Base-by-base conservation (phyloP, 2,329 filamentous ascomycete genomes). In the Ciborinia camelliae region DNA sequence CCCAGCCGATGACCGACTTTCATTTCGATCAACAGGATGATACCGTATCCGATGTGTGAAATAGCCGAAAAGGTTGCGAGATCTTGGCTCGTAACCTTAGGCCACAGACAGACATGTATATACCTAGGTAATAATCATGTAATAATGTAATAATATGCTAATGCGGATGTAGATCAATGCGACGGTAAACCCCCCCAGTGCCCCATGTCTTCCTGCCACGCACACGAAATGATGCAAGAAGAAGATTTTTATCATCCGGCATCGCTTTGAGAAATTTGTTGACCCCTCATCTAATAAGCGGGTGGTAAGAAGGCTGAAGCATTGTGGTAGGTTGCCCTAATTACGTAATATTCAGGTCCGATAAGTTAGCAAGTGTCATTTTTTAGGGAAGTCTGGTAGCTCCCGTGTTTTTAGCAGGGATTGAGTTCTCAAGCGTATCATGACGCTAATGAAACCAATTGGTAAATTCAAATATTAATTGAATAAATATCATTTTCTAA, bases 131-230 rank as follows among this genome's bases (percentile, higher is more conserved):
- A n/a, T n/a, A n/a, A n/a, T n/a, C n/a, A n/a, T n/a, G n/a, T 54
- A 37, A 54, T 54, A 35, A 18, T 3, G 32, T 37, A 26, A n/a
- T 37, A 54, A 39, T 54, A 4, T 39, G 32, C n/a, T 53, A 12
- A 53, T 37, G 32, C 30, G 23, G 20, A 15, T 23, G 30, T 35
- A 53, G 51, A 53, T 37, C 51, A 35, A 54, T 54, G n/a, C 39
- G n/a, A 26, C 51, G 26, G 23, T 26, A 37, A 26, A 39, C 32
- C 39, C 32, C 18, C 14, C 10, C 18, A 39, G 32, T n/a, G 39
- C 51, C n/a, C 32, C 32, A 54, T n/a, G 51, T 54, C 51, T 54
- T 26, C 51, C 32, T 54, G 51, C 51, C 51, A 54, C 51, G 51
- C 51, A 53, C 51, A 26, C 37, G 18, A 43, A 53, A 37, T 26